Conservation (phyloP, 2,329 filamentous ascomycete genomes). For the Colletotrichum orbiculare region DNA sequence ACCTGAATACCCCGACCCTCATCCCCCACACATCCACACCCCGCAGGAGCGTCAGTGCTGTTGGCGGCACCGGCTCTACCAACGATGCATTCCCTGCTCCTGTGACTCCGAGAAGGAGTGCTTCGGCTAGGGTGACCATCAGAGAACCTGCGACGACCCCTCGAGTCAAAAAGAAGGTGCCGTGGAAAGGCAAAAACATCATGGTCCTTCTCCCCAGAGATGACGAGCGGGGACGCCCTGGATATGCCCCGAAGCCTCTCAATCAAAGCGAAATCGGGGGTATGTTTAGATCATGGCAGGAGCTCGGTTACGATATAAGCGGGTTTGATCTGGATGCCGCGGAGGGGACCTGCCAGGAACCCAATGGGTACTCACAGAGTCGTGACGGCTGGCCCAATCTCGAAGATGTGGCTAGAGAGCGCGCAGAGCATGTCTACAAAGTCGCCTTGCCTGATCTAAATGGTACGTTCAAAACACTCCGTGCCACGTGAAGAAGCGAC, state of each 20-base stretch:
- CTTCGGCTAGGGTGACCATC: constrained; percentile 47
- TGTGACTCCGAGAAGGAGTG: constrained; percentile 49
- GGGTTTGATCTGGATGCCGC: constrained; percentile 72
- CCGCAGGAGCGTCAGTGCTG: constrained; percentile 43
- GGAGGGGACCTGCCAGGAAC: constrained; percentile 37
- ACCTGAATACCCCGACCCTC: constrained; percentile 9
- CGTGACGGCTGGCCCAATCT: constrained; percentile 74
- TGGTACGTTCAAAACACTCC: constrained; percentile 50
- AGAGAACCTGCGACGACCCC: constrained; percentile 59
- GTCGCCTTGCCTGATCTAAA: constrained; percentile 79
- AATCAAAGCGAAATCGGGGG: constrained; percentile 64
- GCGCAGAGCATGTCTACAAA: constrained; percentile 62
- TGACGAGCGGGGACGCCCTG: constrained; percentile 70
- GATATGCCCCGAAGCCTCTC: constrained; percentile 65
- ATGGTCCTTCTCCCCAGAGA: constrained; percentile 76
- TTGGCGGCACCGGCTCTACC: constrained; percentile 42
- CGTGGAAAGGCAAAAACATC: constrained; percentile 81
- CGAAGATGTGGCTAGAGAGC: constrained; percentile 67
- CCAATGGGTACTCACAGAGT: constrained; percentile 69
- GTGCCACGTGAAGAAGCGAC: background rate
- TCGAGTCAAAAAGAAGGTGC: constrained; percentile 76
- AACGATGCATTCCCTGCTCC: constrained; percentile 39
- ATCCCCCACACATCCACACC: constrained; percentile 41
- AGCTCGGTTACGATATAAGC: constrained; percentile 74
- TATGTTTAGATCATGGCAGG: constrained; percentile 74